Conservation (phyloP, 1,284 basidiomycete species). For the Moniliophthora roreri region DNA sequence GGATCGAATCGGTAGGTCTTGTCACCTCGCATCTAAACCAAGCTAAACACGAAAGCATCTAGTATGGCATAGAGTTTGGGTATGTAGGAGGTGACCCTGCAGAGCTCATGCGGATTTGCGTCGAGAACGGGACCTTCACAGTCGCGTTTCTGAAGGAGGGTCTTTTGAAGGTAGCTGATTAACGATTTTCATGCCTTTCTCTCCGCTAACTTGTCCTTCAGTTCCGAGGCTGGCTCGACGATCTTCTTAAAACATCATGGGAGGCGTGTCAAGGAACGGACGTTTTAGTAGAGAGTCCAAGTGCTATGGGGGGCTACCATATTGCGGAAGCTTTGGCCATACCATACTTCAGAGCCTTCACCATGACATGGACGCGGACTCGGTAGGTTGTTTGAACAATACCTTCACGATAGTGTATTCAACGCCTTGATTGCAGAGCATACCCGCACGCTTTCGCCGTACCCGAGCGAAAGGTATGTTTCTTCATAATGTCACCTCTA, state of each 20-base stretch:
- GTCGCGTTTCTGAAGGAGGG: slow-evolving; percentile 92
- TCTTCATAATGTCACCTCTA: background rate
- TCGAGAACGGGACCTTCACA: slow-evolving; percentile 96
- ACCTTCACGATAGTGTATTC: slow-evolving; percentile 8
- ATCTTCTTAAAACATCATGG: slow-evolving; percentile 92
- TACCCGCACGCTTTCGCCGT: slow-evolving; percentile 99
- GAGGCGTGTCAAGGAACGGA: slow-evolving; percentile 94
- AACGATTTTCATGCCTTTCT: slow-evolving; percentile 8
- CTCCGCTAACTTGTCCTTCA: slow-evolving; percentile 29
- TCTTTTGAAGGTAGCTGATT: slow-evolving; percentile 67
- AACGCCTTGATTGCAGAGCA: slow-evolving; percentile 54
- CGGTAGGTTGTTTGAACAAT: slow-evolving; percentile 39
- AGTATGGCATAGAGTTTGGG: slow-evolving; percentile 93
- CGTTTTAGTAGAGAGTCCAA: slow-evolving; percentile 92
- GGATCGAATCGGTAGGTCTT: slow-evolving; percentile 86
- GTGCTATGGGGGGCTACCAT: slow-evolving; percentile 98
- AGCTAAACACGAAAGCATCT: slow-evolving; percentile 18
- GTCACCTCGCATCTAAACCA: background rate
- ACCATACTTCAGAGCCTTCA: slow-evolving; percentile 92
- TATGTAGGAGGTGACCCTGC: slow-evolving; percentile 96
- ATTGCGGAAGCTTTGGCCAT: slow-evolving; percentile 93
- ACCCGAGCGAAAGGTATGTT: slow-evolving; percentile 76
- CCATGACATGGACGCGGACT: slow-evolving; percentile 83
- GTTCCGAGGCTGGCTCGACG: slow-evolving; percentile 98
- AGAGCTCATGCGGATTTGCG: slow-evolving; percentile 91